Evolutionary conservation across 371 early-diverging fungal genomes (phyloP), one percentile per base, ranked within the genome.

Genomic region (Syncephalastrum contaminatum): DNA sequence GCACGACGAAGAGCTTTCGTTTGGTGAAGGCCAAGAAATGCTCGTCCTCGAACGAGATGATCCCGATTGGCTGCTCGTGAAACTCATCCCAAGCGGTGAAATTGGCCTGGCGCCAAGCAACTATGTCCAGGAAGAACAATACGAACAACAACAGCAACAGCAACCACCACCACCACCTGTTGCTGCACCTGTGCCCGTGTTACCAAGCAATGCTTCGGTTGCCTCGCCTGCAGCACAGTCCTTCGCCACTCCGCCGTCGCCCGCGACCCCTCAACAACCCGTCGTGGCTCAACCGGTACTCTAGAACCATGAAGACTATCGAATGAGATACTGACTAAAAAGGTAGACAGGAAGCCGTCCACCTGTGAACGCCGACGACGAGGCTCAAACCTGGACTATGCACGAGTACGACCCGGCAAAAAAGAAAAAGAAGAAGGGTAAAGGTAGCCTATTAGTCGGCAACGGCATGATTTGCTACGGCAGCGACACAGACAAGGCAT

Each of bases 31-130:
- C 16, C 91, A 91, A 44, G 69, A 81, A 30, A 75, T 89, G 68
- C 74, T 85, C 49, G 63, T 93, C 24, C 82, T 85, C 54, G 85
- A 89, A 45, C 84, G 81, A 47, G 88, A 87, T 43, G 93, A 92
- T 59, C 88, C 85, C 14, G 91, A 90, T 63, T 93, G 93, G 93
- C 83, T 72, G 62, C 77, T 89, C 60, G 88, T 88, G 10, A 82
- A 75, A 51, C 63, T 76, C 22, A 45, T 57, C 2, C 66, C 63
- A 19, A 77, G 76, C 43, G 83, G 81, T 24, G 60, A 75, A 1
- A 81, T 81, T 48, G 94, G 94, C 4, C 78, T 90, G 55, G 85
- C 88, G 40, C 93, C 93, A 47, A 77, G 82, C 57, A 86, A 86
- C 54, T 93, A 93, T 69, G 78, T 93, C 10, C 87, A 89, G 63